phyloP scores from a whole-genome alignment of 495 filamentous ascomycete species.

The Cryomyces minteri region DNA sequence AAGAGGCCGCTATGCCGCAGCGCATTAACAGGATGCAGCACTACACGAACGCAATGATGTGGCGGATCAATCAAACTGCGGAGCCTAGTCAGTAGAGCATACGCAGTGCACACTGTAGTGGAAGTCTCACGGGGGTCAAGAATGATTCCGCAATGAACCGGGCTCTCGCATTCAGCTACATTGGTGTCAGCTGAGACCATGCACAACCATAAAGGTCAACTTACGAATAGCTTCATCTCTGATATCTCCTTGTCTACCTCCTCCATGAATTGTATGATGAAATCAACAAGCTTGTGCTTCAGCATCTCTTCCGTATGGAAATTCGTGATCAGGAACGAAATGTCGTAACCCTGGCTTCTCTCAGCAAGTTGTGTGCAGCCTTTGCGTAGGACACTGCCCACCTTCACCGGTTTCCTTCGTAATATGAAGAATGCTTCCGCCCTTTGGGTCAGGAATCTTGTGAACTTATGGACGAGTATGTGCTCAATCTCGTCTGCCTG shows the following conservation, averaged over 20 bases:
- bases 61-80: slow-evolving; percentile 5
- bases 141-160: slow-evolving; percentile 98
- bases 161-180: slow-evolving; percentile 84
- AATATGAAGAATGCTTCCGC: slow-evolving; percentile 97
- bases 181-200: not conserved
- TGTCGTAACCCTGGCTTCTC: slow-evolving; percentile 70
- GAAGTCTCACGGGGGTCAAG: slow-evolving; percentile 63
- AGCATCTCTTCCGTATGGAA: slow-evolving; percentile 96
- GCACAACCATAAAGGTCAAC: slow-evolving; percentile 15
- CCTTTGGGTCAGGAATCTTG: slow-evolving; percentile 83
- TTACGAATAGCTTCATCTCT: slow-evolving; percentile 98
- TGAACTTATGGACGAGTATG: slow-evolving; percentile 96
- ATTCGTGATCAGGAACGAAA: slow-evolving; percentile 96
- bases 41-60: too few relatives aligned
- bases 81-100: too few relatives aligned
- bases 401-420: slow-evolving; percentile 86
- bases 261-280: slow-evolving; percentile 98
- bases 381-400: slow-evolving; percentile 18
- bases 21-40: too few relatives aligned
- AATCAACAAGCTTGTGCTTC: slow-evolving; percentile 96
- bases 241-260: slow-evolving; percentile 99
- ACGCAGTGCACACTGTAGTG: too few relatives aligned
- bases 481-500: slow-evolving; percentile 98
- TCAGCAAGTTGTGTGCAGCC: slow-evolving; percentile 1
- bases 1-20: too few relatives aligned